Conservation (phyloP, 495 filamentous ascomycete genomes). For the Podospora bellae-mahoneyi region DNA sequence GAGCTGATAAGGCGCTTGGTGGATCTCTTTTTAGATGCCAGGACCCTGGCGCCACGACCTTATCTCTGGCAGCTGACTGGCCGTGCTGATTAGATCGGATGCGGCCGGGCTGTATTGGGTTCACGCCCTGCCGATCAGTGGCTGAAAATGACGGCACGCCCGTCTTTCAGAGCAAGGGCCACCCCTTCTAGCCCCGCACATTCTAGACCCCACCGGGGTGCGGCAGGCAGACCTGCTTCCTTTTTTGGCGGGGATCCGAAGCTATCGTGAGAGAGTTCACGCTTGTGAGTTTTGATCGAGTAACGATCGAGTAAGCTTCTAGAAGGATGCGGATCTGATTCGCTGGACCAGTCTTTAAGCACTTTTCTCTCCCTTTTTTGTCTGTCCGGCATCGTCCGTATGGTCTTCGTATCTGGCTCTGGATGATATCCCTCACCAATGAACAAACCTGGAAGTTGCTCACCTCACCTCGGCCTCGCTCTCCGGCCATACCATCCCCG, state of each 20-base stretch:
- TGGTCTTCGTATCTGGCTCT: background rate
- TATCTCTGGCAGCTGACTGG: conserved; percentile 1
- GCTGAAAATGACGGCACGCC: background rate
- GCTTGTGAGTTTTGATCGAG: conserved; percentile 36
- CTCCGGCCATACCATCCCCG: background rate
- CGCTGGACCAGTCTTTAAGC: conserved; percentile 11
- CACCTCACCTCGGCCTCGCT: background rate
- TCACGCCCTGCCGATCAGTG: background rate
- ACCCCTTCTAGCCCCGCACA: background rate
- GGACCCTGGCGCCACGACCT: conserved; percentile 1
- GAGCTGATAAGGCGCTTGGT: conserved; percentile 2
- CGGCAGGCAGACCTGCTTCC: conserved; percentile 13
- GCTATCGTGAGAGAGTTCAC: conserved; percentile 19
- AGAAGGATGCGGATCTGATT: conserved; percentile 20
- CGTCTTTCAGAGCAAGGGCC: background rate
- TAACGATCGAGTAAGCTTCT: conserved; percentile 36
- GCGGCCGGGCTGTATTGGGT: background rate
- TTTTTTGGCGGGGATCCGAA: conserved; percentile 23
- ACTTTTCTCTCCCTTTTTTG: background rate
- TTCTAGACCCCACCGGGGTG: background rate
- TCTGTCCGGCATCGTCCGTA: background rate
- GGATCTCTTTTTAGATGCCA: conserved; percentile 1
- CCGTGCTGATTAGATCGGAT: background rate
- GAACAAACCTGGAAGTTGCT: no score
- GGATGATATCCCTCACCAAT: background rate